Evolutionary conservation across 352 stramenopile species (phyloP), one percentile per base, ranked within the genome.

Genomic region (Globisporangium nodosum): DNA sequence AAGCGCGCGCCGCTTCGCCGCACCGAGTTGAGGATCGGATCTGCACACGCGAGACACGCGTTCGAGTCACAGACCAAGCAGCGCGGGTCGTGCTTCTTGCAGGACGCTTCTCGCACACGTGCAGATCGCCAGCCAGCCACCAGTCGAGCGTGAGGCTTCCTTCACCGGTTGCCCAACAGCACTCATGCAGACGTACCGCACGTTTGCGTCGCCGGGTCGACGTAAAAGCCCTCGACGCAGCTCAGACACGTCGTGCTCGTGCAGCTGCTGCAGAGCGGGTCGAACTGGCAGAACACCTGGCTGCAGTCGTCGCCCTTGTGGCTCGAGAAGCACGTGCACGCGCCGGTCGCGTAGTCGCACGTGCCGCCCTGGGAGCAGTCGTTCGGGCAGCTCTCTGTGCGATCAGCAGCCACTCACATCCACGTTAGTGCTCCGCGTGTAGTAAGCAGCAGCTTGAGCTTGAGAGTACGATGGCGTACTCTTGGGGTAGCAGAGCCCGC

Each of bases 21-120:
- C 18, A 98, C 81, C 1, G 92, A 98, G 40, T 96, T 90, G 30
- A 98, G 71, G 2, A 97, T 57, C 37, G 85, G 78, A 63, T 98
- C 96, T 2, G 85, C 77, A 62, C 96, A 98, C n/a, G 76, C 63
- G 15, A 96, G 75, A 56, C 96, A 98, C 1, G 56, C 30, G 9
- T 61, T 62, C 1, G 73, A 64, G 59, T 90, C 74, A 65, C 96
- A 98, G 43, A 71, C 64, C n/a, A 89, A 71, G 65, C 96, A 98
- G 13, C 96, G 84, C 18, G 92, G 94, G 64, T 98, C 94, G 65
- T 91, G 91, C 18, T 67, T 68, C 37, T 84, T 78, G 61, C 95
- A 98, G 3, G 82, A 85, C 2, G 76, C 84, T 94, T 40, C 18
- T 46, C 3, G 58, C 16, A 24, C 16, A 15, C 33, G n/a, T 27